Percentiles rank a stretch among this genome's conserved stretches.
Conservation (phyloP, 2,329 filamentous ascomycete genomes). For the Basipetospora chlamydospora region DNA sequence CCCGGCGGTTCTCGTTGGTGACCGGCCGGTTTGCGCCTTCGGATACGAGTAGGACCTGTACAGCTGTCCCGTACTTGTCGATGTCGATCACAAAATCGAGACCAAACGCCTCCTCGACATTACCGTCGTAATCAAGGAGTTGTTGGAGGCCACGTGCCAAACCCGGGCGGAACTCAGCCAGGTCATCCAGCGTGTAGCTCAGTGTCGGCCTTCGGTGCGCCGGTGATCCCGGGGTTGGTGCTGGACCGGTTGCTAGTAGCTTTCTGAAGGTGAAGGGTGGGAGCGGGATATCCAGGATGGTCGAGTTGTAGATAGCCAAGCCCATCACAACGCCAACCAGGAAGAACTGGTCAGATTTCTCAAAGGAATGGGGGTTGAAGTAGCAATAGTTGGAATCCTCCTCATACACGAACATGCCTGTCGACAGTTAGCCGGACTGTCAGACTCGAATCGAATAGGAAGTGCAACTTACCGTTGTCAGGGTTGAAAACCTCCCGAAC, state of each 20-base stretch:
- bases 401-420: conserved; percentile 84
- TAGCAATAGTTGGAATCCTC: conserved; percentile 85
- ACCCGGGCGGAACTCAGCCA: conserved; percentile 66
- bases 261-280: conserved; percentile 86
- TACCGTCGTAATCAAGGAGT: conserved; percentile 68
- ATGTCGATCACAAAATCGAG: conserved; percentile 67
- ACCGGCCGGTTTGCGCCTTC: conserved; percentile 62
- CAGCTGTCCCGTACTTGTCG: conserved; percentile 58
- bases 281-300: conserved; percentile 75
- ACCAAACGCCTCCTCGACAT: conserved; percentile 67
- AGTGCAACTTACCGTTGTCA: conserved; percentile 50
- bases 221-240: conserved; percentile 35
- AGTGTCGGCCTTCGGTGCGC: conserved; percentile 46
- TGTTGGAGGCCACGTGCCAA: conserved; percentile 63
- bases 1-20: conserved; percentile 68
- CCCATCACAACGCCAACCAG: conserved; percentile 78
- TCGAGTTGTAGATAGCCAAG: conserved; percentile 88
- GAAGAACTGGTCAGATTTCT: conserved; percentile 85
- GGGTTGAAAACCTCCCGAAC: conserved; percentile 85
- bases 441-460: too few species aligned
- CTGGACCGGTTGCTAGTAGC: conserved; percentile 62
- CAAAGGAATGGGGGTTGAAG: conserved; percentile 81
- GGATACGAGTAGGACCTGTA: conserved; percentile 55
- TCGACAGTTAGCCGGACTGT: conserved; percentile 8
- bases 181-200: conserved; percentile 64